These are phyloP conservation scores for Dactylella cylindrospora DNA, from an alignment of 2,329 filamentous ascomycete genomes.

Conservation along the genomic window DNA sequence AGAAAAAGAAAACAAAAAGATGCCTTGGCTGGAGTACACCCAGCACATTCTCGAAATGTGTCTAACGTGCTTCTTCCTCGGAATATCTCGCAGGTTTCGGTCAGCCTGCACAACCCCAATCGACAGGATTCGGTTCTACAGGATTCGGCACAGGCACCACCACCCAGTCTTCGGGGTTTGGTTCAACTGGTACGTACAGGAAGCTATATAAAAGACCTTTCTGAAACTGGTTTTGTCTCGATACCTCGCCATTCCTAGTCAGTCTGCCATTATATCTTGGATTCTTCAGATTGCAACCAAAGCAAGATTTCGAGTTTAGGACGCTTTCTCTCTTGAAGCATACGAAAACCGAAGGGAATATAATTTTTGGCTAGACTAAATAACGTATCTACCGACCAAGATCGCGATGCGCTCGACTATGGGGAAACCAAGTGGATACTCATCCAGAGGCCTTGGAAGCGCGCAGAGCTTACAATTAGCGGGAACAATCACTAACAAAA, in stretches of 20 bases:
- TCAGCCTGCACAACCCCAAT: slow-evolving; percentile 43
- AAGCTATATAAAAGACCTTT: slow-evolving; percentile 40
- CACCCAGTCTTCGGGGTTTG: slow-evolving; percentile 30
- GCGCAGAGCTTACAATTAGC: too few relatives aligned
- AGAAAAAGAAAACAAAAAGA: too few relatives aligned
- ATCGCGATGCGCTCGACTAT: too few relatives aligned
- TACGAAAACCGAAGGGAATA: slow-evolving; percentile 14
- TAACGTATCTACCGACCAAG: slow-evolving; percentile 17
- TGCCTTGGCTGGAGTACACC: slow-evolving; percentile 26
- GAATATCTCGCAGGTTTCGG: slow-evolving; percentile 41
- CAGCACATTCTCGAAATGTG: slow-evolving; percentile 42
- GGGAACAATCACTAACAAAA: slow-evolving; percentile 43
- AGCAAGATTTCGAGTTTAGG: slow-evolving; percentile 44
- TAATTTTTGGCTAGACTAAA: slow-evolving; percentile 26
- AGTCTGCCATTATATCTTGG: slow-evolving; percentile 33
- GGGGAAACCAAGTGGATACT: too few relatives aligned
- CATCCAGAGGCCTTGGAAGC: slow-evolving; percentile 20
- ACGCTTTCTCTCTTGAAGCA: slow-evolving; percentile 27
- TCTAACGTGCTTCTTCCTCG: slow-evolving; percentile 38
- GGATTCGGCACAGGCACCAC: slow-evolving; percentile 41
- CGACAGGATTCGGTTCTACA: slow-evolving; percentile 43
- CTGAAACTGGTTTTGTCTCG: slow-evolving; percentile 31
- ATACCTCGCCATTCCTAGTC: slow-evolving; percentile 28
- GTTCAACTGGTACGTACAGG: slow-evolving; percentile 45
- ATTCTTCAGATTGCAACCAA: slow-evolving; percentile 31